These are phyloP conservation scores for Phialophora chinensis DNA, from an alignment of 2,329 filamentous ascomycete genomes.

Conservation along the genomic window DNA sequence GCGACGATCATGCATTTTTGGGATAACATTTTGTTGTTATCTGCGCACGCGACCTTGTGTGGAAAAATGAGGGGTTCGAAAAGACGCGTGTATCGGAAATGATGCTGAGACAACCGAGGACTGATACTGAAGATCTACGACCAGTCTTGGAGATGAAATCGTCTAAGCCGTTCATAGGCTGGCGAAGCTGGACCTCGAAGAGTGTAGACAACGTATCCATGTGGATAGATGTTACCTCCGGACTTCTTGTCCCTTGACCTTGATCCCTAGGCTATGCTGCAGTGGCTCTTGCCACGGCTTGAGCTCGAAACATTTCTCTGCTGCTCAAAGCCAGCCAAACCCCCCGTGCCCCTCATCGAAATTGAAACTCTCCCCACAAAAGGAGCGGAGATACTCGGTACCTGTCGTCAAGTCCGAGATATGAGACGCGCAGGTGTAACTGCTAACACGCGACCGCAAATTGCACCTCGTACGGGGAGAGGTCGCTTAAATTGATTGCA, in stretches of 20 bases:
- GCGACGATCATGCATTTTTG: neutral
- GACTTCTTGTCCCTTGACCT: neutral
- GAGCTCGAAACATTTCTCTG: neutral
- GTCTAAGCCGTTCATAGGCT: neutral
- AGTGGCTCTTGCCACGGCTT: neutral
- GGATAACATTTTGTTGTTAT: constrained; percentile 2
- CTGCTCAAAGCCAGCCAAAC: neutral
- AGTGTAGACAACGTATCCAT: neutral
- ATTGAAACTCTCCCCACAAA: neutral
- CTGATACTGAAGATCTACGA: constrained; percentile 9
- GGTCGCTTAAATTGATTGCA: constrained; percentile 12
- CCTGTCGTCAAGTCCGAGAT: neutral
- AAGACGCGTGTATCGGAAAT: constrained; percentile 28
- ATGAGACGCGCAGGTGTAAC: neutral
- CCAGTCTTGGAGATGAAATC: neutral
- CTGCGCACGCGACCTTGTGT: constrained; percentile 19
- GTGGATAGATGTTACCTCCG: neutral
- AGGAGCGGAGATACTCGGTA: constrained; percentile 3
- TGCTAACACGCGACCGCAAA: constrained; percentile 11
- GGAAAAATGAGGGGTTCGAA: constrained; percentile 11
- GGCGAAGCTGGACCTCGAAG: neutral
- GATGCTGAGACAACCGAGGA: constrained; percentile 32
- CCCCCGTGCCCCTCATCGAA: neutral
- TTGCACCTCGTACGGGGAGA: neutral
- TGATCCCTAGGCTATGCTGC: neutral